A percentile compares a stretch with the other conserved stretches of the same genome.
Evolutionary conservation across 139 green algal species (phyloP).

Genomic region (Chlamydomonas sphaeroides): DNA sequence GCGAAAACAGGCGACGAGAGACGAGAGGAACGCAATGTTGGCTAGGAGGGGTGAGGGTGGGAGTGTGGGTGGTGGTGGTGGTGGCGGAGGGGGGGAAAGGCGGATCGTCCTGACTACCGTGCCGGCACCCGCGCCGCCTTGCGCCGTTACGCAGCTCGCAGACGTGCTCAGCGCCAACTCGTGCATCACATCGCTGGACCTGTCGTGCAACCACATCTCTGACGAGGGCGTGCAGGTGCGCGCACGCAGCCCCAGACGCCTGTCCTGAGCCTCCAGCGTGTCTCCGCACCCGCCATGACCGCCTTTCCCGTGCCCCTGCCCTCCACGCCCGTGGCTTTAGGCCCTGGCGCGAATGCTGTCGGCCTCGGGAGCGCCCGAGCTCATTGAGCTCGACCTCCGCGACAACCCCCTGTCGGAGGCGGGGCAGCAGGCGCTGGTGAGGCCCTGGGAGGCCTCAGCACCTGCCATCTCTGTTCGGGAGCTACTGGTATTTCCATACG

Average conservation of each 20-base stretch:
- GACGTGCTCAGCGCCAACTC: slow-evolving; percentile 65
- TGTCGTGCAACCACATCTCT: slow-evolving; percentile 69
- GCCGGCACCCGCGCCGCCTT: too few species aligned
- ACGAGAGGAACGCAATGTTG: too few species aligned
- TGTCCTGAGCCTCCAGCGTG: too few species aligned
- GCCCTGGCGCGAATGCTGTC: slow-evolving; percentile 55
- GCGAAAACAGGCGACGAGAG: too few species aligned
- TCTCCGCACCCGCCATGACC: too few species aligned
- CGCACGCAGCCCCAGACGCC: too few species aligned
- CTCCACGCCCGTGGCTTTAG: not conserved
- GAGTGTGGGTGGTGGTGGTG: too few species aligned
- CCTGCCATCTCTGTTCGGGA: too few species aligned
- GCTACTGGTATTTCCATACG: too few species aligned
- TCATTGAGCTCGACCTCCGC: slow-evolving; percentile 72
- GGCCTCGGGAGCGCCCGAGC: slow-evolving; percentile 47
- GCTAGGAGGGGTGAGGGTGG: too few species aligned
- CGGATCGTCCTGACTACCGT: not conserved
- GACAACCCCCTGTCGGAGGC: slow-evolving; percentile 59
- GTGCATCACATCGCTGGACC: slow-evolving; percentile 66
- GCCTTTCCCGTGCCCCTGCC: not conserved
- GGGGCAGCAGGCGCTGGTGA: slow-evolving; percentile 42
- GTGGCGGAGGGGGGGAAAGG: too few species aligned
- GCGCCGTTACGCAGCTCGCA: slow-evolving; percentile 69
- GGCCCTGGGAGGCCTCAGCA: too few species aligned
- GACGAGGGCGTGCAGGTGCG: slow-evolving; percentile 66